Percentiles rank a stretch among this genome's conserved stretches.
Evolutionary conservation across 495 filamentous ascomycete species (phyloP).

Genomic region (Penicillium steckii): DNA sequence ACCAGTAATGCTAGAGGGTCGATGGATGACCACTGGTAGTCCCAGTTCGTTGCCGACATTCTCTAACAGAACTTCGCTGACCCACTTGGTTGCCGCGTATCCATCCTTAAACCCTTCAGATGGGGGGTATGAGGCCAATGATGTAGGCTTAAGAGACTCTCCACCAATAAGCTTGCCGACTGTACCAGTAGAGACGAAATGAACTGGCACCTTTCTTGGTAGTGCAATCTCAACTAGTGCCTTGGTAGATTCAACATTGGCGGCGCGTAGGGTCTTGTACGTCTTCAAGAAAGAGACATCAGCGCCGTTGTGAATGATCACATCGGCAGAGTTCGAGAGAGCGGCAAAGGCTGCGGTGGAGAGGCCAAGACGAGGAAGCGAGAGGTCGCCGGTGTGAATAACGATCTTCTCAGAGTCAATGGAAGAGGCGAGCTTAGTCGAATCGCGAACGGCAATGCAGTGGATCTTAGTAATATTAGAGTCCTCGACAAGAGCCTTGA

Average conservation of each 20-base stretch:
- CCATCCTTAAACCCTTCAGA: too few relatives aligned
- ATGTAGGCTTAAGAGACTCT: too few relatives aligned
- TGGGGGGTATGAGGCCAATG: too few relatives aligned
- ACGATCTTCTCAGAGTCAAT: not conserved
- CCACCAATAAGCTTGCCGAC: too few relatives aligned
- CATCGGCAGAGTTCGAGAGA: conserved; percentile 28
- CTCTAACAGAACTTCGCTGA: too few relatives aligned
- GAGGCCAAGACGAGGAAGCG: conserved; percentile 30
- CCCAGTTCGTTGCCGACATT: too few relatives aligned
- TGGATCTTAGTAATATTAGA: conserved; percentile 3
- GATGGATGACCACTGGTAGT: too few relatives aligned
- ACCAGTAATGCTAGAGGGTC: too few relatives aligned
- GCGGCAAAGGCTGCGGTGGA: conserved; percentile 7
- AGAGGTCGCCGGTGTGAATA: conserved; percentile 32
- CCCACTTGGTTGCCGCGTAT: too few relatives aligned
- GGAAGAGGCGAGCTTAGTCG: not conserved
- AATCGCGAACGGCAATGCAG: conserved; percentile 10
- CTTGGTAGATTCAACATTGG: conserved; percentile 37
- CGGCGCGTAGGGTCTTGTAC: conserved; percentile 31
- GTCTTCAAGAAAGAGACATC: conserved; percentile 38
- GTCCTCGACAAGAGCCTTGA: not conserved
- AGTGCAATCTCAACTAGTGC: conserved; percentile 32
- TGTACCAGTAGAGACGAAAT: conserved; percentile 43
- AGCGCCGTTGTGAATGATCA: conserved; percentile 46
- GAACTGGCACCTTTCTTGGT: conserved; percentile 34